phyloP scores from a whole-genome alignment of 495 filamentous ascomycete species.

The Melanomma pulvis-pyrius region DNA sequence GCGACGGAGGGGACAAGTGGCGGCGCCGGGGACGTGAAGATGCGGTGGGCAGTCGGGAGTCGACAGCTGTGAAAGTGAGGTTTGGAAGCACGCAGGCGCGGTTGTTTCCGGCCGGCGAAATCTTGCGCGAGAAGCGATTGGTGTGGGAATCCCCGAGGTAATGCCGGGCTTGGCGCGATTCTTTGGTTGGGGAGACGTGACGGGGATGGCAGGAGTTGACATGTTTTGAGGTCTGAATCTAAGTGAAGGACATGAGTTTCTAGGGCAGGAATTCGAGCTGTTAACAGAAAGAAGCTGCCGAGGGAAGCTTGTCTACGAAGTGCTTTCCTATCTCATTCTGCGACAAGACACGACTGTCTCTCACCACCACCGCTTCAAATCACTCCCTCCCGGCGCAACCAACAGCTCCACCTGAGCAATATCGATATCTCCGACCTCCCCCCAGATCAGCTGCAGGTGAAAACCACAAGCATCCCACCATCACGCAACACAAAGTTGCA shows the following conservation, averaged over 20 bases:
- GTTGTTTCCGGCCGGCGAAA: conserved; percentile 24
- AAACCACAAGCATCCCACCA: too few relatives aligned
- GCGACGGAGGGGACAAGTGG: conserved; percentile 33
- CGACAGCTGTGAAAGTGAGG: neutral
- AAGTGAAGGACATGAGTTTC: neutral
- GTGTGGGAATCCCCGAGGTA: neutral
- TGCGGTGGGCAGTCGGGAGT: conserved; percentile 26
- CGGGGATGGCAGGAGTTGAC: neutral
- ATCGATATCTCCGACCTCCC: neutral
- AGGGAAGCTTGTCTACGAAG: neutral
- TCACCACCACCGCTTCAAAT: neutral
- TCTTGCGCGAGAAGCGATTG: conserved; percentile 5
- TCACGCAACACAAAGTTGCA: too few relatives aligned
- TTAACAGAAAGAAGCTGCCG: neutral
- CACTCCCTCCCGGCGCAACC: neutral
- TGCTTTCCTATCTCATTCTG: conserved; percentile 7
- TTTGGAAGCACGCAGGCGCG: conserved; percentile 22
- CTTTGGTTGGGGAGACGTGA: neutral
- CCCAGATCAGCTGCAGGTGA: neutral
- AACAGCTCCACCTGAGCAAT: neutral
- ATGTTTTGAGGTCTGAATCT: neutral
- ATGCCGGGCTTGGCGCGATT: conserved; percentile 19
- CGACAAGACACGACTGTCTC: neutral
- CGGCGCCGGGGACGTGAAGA: conserved; percentile 18
- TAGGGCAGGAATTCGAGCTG: neutral